Base-by-base conservation (phyloP, 78 protist species). In the Protostelium mycophagum region DNA sequence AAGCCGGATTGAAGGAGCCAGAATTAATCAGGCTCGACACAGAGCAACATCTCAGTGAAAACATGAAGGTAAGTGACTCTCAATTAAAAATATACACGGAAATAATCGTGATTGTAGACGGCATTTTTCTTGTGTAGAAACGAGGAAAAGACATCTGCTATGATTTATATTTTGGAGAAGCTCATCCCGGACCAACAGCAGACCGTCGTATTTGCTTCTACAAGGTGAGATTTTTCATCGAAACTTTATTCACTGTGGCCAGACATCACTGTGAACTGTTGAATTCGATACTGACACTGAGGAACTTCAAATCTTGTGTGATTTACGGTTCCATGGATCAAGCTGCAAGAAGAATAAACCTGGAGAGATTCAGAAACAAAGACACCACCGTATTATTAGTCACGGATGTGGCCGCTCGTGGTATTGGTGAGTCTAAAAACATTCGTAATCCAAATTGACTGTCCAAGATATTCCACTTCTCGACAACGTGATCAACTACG, bases 401-500 rank as follows among this genome's bases (percentile, higher is more conserved):
- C 63, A 99, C 99, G 16, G 99, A 99, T 91, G 96, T 99, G 0
- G 99, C 99, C 0, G 99, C 99, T 0, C 98, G 99, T 35, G 99
- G 99, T 85, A 91, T 98, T 28, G 93, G 90, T 88, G 38, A 37
- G 83, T 34, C 35, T 51, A 16, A 5, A 51, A 5, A n/a, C 73
- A 16, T 25, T 25, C 73, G 31, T 16, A 51, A 25, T 5, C 73
- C 5, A 51, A 5, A 51, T 16, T 16, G 73, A 51, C 35, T 31
- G 31, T 1, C 28, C 38, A 1, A 88, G 99, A 99, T 91, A 96
- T 99, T 85, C 99, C 99, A 23, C 83, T 97, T 35, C 95, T 99
- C 29, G 99, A 99, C 91, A 93, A 96, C 84, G 99, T 99, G 0
- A 95, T 99, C 91, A 98, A 99, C 97, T 98, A 90, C 88, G 99